Conservation (phyloP, 371 early-diverging fungal genomes). For the Mortierella sp. region DNA sequence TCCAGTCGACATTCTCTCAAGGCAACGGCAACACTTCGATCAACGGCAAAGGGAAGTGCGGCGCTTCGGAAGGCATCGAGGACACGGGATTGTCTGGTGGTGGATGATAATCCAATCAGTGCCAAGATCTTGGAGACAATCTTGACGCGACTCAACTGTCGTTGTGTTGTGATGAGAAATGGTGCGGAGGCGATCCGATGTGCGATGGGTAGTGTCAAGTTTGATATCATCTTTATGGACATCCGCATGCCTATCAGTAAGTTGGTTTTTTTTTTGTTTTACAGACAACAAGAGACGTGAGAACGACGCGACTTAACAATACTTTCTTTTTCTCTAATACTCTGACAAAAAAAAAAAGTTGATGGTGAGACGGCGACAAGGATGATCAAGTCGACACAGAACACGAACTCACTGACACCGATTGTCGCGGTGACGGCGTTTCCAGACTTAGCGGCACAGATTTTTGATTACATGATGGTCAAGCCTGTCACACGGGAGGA, state of each 20-base stretch:
- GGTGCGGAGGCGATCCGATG: slow-evolving; percentile 92
- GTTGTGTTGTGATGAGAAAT: slow-evolving; percentile 85
- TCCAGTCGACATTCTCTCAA: slow-evolving; percentile 52
- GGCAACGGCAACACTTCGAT: slow-evolving; percentile 50
- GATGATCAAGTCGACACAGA: slow-evolving; percentile 95
- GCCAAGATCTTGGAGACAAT: slow-evolving; percentile 90
- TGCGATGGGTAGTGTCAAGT: slow-evolving; percentile 88
- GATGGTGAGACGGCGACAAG: slow-evolving; percentile 92
- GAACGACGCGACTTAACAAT: background rate
- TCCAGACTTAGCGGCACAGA: slow-evolving; percentile 66
- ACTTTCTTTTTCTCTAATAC: slow-evolving; percentile 1
- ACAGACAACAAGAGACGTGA: background rate
- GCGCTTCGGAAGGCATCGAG: slow-evolving; percentile 36
- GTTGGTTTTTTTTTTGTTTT: slow-evolving; percentile 23
- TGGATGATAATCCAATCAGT: slow-evolving; percentile 92
- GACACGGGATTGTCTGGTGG: slow-evolving; percentile 74
- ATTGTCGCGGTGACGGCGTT: slow-evolving; percentile 82
- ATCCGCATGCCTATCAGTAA: slow-evolving; percentile 93
- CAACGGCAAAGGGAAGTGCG: slow-evolving; percentile 39
- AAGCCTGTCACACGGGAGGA: slow-evolving; percentile 81
- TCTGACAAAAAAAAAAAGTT: slow-evolving; percentile 58
- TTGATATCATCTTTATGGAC: slow-evolving; percentile 94
- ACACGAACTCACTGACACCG: slow-evolving; percentile 78
- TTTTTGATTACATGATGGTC: slow-evolving; percentile 78
- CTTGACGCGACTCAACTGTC: slow-evolving; percentile 75